These are phyloP conservation scores for Bretschneidera sinensis DNA, from an alignment of 345 rosid species.

Conservation along the genomic window DNA sequence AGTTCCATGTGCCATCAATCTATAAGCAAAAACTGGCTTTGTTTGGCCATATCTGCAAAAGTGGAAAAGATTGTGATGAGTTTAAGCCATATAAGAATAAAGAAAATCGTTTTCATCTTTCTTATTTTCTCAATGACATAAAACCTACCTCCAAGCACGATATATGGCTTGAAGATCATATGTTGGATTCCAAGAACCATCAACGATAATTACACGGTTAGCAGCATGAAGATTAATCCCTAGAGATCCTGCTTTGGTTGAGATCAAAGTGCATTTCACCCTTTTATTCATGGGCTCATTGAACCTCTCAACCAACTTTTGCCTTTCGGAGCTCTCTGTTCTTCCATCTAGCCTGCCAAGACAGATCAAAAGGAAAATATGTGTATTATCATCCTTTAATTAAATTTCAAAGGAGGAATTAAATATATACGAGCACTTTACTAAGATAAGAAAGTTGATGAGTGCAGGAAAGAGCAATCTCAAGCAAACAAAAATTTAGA, in stretches of 20 bases:
- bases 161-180: conserved; percentile 97
- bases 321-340: conserved; percentile 97
- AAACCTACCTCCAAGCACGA: conserved; percentile 93
- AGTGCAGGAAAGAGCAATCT: no score
- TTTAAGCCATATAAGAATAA: background rate
- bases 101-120: background rate
- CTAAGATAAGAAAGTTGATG: no score
- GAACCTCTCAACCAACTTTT: conserved; percentile 86
- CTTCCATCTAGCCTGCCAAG: conserved; percentile 84
- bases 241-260: conserved; percentile 97
- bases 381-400: background rate
- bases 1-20: conserved; percentile 95
- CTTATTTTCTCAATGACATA: background rate
- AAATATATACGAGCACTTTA: no score
- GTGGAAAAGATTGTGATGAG: conserved; percentile 8
- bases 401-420: background rate
- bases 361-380: conserved; percentile 7
- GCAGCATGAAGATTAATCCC: conserved; percentile 98
- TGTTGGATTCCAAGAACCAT: conserved; percentile 99
- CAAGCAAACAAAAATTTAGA: no score
- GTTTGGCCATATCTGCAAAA: conserved; percentile 85
- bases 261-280: conserved; percentile 89
- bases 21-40: conserved; percentile 95
- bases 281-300: conserved; percentile 81
- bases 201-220: conserved; percentile 95